Percentiles rank a stretch among this genome's conserved stretches.
Evolutionary conservation across 1,139 yeast genomes (phyloP).

Genomic region (Torulaspora pretoriensis): DNA sequence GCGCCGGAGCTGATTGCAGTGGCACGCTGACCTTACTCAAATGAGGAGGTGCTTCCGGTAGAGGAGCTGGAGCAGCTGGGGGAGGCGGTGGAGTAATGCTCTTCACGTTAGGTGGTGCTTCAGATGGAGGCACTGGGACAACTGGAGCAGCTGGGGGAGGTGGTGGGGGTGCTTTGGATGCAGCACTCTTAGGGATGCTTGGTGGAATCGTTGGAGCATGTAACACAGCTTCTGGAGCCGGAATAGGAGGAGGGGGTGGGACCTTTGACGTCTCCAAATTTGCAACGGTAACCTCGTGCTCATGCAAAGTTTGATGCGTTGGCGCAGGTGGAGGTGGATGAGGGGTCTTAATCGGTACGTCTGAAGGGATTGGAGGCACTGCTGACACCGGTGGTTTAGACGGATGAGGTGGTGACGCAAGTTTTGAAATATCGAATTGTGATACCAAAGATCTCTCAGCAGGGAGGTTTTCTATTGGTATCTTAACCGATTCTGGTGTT

Average conservation of each 20-base stretch:
- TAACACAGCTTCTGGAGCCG: constrained; percentile 8
- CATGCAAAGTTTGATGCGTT: background rate
- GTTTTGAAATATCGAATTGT: constrained; percentile 8
- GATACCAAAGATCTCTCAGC: background rate
- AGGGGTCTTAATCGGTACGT: constrained; percentile 18
- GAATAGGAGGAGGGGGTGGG: constrained; percentile 12
- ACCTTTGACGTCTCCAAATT: background rate
- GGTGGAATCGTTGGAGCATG: background rate
- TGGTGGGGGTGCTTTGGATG: constrained; percentile 20
- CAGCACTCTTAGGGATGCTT: background rate
- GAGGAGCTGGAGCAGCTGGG: constrained; percentile 11
- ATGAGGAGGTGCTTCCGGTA: background rate
- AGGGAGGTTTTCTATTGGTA: constrained; percentile 5
- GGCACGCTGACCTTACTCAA: no score
- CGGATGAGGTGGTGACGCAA: constrained; percentile 15
- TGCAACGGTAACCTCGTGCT: constrained; percentile 1
- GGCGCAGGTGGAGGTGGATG: constrained; percentile 11
- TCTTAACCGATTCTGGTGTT: background rate
- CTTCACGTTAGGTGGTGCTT: background rate
- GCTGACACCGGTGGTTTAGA: constrained; percentile 17
- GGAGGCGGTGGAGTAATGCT: constrained; percentile 14
- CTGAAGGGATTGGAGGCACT: constrained; percentile 24
- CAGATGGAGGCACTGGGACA: constrained; percentile 23
- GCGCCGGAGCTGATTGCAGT: background rate
- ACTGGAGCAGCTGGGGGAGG: constrained; percentile 18